phyloP scores from a whole-genome alignment of 176 grass and related monocot genomes.

The Stipa capillata region DNA sequence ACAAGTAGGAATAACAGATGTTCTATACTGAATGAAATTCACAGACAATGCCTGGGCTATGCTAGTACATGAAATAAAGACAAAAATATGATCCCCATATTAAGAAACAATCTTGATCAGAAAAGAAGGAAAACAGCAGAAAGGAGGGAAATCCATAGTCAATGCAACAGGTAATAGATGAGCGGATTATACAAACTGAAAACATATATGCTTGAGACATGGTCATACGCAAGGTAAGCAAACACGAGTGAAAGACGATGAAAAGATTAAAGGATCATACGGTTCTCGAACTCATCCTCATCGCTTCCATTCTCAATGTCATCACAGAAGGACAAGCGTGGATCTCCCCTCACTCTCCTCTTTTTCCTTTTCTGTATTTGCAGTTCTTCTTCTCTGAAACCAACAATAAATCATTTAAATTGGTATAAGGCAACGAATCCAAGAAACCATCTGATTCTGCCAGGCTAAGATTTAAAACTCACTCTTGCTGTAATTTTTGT shows the following conservation, averaged over 20 bases:
- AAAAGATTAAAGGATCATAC: slow-evolving; percentile 33
- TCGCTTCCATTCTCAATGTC: slow-evolving; percentile 86
- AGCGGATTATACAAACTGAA: neutral
- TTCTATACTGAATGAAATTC: neutral
- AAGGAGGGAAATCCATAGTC: neutral
- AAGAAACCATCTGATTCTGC: neutral
- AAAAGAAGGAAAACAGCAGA: neutral
- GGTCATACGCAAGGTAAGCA: neutral
- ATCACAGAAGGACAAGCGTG: slow-evolving; percentile 74
- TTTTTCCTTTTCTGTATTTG: slow-evolving; percentile 95
- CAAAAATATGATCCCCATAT: neutral
- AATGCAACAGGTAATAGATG: neutral
- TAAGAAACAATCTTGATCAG: neutral
- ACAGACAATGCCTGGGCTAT: neutral
- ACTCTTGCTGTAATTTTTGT: slow-evolving; percentile 95
- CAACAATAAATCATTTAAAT: slow-evolving; percentile 7
- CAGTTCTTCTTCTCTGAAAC: slow-evolving; percentile 82
- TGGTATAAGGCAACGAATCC: neutral
- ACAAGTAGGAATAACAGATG: neutral
- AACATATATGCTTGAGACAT: neutral
- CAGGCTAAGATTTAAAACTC: neutral
- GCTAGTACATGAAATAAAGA: slow-evolving; percentile 5
- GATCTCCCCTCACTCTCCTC: slow-evolving; percentile 83
- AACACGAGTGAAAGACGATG: neutral
- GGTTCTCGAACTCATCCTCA: slow-evolving; percentile 72